Evolutionary conservation across 2,329 filamentous ascomycete genomes (phyloP).

Genomic region (Aspergillus uvarum): DNA sequence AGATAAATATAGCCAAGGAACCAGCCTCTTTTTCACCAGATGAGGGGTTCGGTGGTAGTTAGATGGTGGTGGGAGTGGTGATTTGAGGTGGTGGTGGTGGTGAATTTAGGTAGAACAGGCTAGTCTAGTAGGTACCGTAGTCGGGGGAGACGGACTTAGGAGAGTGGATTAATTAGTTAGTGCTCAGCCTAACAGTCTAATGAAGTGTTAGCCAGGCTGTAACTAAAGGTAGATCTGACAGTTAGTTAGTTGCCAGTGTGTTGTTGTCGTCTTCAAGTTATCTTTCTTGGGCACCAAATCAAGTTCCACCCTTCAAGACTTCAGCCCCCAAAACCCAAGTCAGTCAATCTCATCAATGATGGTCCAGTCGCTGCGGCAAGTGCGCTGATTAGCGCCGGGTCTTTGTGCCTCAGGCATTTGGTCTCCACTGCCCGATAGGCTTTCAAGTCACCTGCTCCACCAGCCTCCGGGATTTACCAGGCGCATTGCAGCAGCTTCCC

Average conservation of each 20-base stretch:
- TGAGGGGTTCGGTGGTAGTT: neutral
- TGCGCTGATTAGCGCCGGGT: neutral
- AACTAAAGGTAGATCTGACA: neutral
- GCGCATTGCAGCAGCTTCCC: neutral
- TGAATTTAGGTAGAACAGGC: neutral
- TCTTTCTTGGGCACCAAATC: neutral
- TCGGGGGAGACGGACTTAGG: neutral
- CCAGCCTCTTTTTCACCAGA: conserved; percentile 3
- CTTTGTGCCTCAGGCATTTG: conserved; percentile 13
- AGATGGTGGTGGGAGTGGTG: neutral
- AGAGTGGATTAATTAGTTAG: neutral
- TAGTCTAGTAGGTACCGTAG: neutral
- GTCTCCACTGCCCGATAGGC: neutral
- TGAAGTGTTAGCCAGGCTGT: neutral
- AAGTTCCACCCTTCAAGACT: neutral
- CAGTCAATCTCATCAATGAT: neutral
- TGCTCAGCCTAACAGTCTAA: neutral
- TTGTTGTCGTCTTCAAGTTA: neutral
- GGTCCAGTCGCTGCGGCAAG: neutral
- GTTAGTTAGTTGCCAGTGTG: neutral
- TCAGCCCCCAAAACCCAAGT: neutral
- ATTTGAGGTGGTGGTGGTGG: neutral
- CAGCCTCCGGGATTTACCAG: conserved; percentile 15
- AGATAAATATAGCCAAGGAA: neutral
- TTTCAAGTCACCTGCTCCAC: conserved; percentile 13